These are phyloP conservation scores for Apostasia shenzhenica DNA, from an alignment of 106 monocot genomes.

Conservation along the genomic window DNA sequence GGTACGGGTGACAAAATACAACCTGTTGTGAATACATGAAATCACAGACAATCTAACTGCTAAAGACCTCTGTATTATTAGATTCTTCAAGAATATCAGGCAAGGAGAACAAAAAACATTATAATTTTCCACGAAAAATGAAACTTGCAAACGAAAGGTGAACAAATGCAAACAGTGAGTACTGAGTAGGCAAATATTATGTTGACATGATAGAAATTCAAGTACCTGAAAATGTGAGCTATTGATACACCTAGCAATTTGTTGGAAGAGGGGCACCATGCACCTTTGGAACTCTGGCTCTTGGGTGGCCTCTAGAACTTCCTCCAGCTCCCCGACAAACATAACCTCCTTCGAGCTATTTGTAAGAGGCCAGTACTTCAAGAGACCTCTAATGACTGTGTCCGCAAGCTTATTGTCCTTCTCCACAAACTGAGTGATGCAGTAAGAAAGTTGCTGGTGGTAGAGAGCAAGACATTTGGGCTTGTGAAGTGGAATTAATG, in stretches of 20 bases:
- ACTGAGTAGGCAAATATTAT: too few species aligned
- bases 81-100: too few species aligned
- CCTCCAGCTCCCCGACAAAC: constrained; percentile 49
- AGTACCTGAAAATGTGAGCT: constrained; percentile 61
- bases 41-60: too few species aligned
- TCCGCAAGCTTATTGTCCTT: constrained; percentile 67
- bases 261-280: constrained; percentile 54
- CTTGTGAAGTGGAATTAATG: constrained; percentile 62
- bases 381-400: constrained; percentile 52
- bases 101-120: too few species aligned
- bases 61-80: too few species aligned
- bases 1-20: too few species aligned
- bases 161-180: too few species aligned
- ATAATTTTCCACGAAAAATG: too few species aligned
- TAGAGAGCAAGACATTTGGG: constrained; percentile 60
- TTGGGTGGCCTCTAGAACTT: constrained; percentile 51
- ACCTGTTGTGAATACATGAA: too few species aligned
- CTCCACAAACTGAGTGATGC: constrained; percentile 63
- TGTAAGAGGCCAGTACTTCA: constrained; percentile 65
- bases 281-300: constrained; percentile 58
- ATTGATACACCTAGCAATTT: constrained; percentile 45
- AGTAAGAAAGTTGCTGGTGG: constrained; percentile 56
- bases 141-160: too few species aligned
- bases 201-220: too few species aligned
- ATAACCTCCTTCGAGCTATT: constrained; percentile 43